Evolutionary conservation across 2,329 filamentous ascomycete genomes (phyloP).

Genomic region (Fusarium albosuccineum): DNA sequence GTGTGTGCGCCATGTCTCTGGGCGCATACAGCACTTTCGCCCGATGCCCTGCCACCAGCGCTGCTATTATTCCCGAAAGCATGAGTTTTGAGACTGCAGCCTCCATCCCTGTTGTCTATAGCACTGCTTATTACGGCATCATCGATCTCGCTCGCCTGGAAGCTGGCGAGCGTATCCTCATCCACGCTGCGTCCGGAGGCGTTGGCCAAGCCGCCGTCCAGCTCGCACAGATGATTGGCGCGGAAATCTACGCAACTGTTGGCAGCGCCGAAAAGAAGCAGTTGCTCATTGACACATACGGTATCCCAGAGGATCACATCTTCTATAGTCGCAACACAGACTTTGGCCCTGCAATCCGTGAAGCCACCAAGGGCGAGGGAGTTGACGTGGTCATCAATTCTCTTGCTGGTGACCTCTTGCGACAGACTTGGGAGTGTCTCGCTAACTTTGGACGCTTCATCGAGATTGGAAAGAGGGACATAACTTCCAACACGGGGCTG

Average conservation of each 20-base stretch:
- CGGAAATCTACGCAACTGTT: slow-evolving; percentile 52
- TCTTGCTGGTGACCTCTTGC: not conserved
- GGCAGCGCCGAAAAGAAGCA: slow-evolving; percentile 49
- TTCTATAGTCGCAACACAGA: slow-evolving; percentile 46
- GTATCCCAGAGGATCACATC: slow-evolving; percentile 48
- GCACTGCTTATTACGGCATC: slow-evolving; percentile 37
- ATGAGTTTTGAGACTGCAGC: slow-evolving; percentile 26
- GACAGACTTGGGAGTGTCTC: not conserved
- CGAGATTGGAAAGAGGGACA: not conserved
- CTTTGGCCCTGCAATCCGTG: slow-evolving; percentile 44
- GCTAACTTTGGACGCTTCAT: not conserved
- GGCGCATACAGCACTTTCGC: slow-evolving; percentile 32
- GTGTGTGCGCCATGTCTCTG: slow-evolving; percentile 29
- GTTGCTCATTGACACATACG: slow-evolving; percentile 43
- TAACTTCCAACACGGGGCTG: not conserved
- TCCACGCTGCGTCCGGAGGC: slow-evolving; percentile 43
- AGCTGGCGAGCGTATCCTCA: slow-evolving; percentile 47
- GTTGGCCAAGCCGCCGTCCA: slow-evolving; percentile 50
- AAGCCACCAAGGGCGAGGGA: not conserved
- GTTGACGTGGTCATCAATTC: slow-evolving; percentile 1
- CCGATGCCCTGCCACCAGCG: slow-evolving; percentile 59
- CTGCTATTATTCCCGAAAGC: slow-evolving; percentile 21
- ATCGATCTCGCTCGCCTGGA: slow-evolving; percentile 31
- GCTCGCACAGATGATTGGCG: slow-evolving; percentile 42
- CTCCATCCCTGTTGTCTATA: slow-evolving; percentile 32